A percentile compares a stretch with the other conserved stretches of the same genome.
phyloP scores from a whole-genome alignment of 208 protist species.

The Trypanosoma boissoni region DNA sequence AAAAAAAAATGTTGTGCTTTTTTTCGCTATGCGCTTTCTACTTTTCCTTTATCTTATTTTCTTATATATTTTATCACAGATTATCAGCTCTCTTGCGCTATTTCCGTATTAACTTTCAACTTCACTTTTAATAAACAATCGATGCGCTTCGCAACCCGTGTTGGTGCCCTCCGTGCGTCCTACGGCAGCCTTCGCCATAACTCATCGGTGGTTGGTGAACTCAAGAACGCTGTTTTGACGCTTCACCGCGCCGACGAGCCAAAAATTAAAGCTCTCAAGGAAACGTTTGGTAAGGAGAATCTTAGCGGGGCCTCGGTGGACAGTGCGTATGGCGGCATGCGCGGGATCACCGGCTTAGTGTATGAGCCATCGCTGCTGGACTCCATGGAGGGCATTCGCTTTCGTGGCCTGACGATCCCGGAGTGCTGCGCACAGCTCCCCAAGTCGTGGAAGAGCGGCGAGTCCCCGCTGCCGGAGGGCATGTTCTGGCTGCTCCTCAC shows the following conservation, averaged over 20 bases:
- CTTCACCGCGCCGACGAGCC: conserved; percentile 35
- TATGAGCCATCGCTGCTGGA: conserved; percentile 97
- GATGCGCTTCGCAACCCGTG: conserved; percentile 38
- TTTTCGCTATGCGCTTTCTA: too few relatives aligned
- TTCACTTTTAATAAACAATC: too few relatives aligned
- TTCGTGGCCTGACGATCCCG: conserved; percentile 94
- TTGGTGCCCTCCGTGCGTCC: conserved; percentile 10
- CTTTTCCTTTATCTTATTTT: too few relatives aligned
- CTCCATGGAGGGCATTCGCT: conserved; percentile 95
- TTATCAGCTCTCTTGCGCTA: too few relatives aligned
- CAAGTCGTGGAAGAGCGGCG: conserved; percentile 69
- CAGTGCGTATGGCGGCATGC: conserved; percentile 94
- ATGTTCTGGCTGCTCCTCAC: conserved; percentile 97
- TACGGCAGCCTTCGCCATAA: conserved; percentile 24
- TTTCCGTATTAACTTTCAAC: too few relatives aligned
- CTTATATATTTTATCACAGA: too few relatives aligned
- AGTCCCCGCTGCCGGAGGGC: conserved; percentile 94
- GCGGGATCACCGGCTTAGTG: conserved; percentile 93
- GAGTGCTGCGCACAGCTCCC: conserved; percentile 93
- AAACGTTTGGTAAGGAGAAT: conserved; percentile 73
- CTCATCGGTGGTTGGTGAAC: conserved; percentile 40
- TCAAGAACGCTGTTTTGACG: conserved; percentile 44
- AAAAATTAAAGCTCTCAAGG: conserved; percentile 84
- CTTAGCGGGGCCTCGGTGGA: conserved; percentile 90
- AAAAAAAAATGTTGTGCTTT: too few relatives aligned